Conservation (phyloP, 352 stramenopile genomes). For the Nothophytophthora sp. region DNA sequence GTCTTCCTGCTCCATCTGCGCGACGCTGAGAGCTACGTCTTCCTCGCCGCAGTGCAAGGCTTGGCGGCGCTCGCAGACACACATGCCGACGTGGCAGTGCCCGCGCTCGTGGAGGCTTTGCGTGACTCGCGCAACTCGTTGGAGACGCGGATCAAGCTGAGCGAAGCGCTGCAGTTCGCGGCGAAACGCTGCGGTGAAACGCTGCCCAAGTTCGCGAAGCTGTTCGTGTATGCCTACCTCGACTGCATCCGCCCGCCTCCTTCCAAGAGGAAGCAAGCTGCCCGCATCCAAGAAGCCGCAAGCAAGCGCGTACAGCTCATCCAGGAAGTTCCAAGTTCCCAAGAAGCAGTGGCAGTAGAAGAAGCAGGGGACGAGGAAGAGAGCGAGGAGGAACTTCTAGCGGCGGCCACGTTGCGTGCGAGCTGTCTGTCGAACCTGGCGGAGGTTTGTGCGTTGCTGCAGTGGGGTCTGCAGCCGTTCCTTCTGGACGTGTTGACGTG, state of each 20-base stretch:
- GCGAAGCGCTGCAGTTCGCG: constrained; percentile 78
- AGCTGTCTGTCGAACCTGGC: constrained; percentile 89
- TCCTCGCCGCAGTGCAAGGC: constrained; percentile 78
- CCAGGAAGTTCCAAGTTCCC: constrained; percentile 37
- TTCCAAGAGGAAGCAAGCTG: constrained; percentile 1
- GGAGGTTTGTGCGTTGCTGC: constrained; percentile 75
- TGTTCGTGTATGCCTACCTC: constrained; percentile 83
- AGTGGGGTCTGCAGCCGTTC: constrained; percentile 76
- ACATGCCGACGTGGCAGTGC: constrained; percentile 65
- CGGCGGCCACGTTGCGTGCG: constrained; percentile 64
- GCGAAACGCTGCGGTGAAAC: constrained; percentile 77
- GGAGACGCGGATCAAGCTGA: constrained; percentile 82
- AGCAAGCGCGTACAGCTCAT: constrained; percentile 53
- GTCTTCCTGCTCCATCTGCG: constrained; percentile 68
- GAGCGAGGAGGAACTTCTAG: constrained; percentile 30
- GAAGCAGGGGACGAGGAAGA: constrained; percentile 8
- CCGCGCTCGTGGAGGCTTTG: constrained; percentile 55
- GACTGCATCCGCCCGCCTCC: constrained; percentile 64
- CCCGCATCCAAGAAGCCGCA: constrained; percentile 16
- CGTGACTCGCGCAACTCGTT: constrained; percentile 46
- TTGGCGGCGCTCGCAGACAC: constrained; percentile 61
- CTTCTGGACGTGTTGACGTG: constrained; percentile 75
- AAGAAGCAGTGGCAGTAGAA: constrained; percentile 3
- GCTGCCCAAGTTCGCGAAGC: constrained; percentile 65
- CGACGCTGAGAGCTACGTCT: constrained; percentile 85